Base-by-base conservation (phyloP, 805 yeast genomes). In the Saccharomyces kudriavzevii region DNA sequence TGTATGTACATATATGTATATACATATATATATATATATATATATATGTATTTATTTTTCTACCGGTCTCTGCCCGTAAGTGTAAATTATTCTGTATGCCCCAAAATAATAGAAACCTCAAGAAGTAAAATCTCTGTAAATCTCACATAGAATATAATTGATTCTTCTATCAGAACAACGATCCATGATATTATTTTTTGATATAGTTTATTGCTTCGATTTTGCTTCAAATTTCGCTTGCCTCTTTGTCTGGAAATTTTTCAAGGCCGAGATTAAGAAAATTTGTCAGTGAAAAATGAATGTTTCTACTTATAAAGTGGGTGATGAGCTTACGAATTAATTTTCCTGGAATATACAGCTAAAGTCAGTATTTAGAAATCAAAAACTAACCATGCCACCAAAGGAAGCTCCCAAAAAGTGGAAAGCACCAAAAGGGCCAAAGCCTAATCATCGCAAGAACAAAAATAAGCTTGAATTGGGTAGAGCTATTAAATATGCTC, bases 401-500 rank as follows among this genome's bases (percentile, higher is more conserved):
- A 73, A 75, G 56, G 74, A 71, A 52, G 75, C 76, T 49, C 76
- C 80, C 51, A 85, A 84, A 77, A 87, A 86, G 65, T 87, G 89
- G 89, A 87, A 84, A 73, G 82, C 87, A 8, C 96, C 96, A 59
- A 84, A 86, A 73, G 97, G 97, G 24, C 97, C 97, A 31, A 89
- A 90, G 67, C 95, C 96, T 14, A 82, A 86, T 13, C 89, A 80
- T 2, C 89, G 88, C 59, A 87, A 85, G 72, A 88, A 88, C 69
- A 87, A 88, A 62, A 90, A 90, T 65, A 74, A 82, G 4, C 83
- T 89, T 56, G 98, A 96, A 5, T 74, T 91, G 50, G 98, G 98
- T 53, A 80, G 94, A 66, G 76, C 91, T 17, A 83, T 91, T 56
- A 84, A 85, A 54, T 85, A 87, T 69, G 85, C 84, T 54, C 81